These are phyloP conservation scores for Orbilia quercus DNA, from an alignment of 2,329 filamentous ascomycete species.

Conservation along the genomic window DNA sequence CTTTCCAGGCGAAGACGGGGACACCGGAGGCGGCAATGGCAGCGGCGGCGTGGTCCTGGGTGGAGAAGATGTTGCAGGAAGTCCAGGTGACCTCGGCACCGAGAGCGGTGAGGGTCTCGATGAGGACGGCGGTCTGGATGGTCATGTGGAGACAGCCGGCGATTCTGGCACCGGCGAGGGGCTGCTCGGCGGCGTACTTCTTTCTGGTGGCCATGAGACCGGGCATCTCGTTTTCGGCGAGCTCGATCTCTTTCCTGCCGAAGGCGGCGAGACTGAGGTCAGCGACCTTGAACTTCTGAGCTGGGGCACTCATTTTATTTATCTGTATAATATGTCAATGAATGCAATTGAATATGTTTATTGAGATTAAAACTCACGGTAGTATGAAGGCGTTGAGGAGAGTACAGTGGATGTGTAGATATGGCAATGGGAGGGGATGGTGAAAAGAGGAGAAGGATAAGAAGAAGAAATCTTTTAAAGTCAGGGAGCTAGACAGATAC, in stretches of 20 bases:
- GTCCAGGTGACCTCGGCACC: slow-evolving; percentile 99
- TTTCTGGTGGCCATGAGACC: slow-evolving; percentile 93
- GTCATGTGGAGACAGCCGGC: slow-evolving; percentile 99
- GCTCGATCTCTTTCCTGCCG: slow-evolving; percentile 98
- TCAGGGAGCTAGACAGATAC: background rate
- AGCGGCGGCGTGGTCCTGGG: slow-evolving; percentile 96
- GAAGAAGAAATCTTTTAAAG: slow-evolving; percentile 18
- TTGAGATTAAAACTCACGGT: slow-evolving; percentile 19
- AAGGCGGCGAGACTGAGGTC: slow-evolving; percentile 98
- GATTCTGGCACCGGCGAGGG: slow-evolving; percentile 75
- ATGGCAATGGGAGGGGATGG: slow-evolving; percentile 54
- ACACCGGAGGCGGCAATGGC: slow-evolving; percentile 94
- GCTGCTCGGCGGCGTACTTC: slow-evolving; percentile 94
- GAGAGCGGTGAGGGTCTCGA: slow-evolving; percentile 92
- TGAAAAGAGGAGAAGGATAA: slow-evolving; percentile 37
- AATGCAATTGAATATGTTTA: slow-evolving; percentile 56
- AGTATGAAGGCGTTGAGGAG: too few species aligned
- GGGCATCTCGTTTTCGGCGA: slow-evolving; percentile 77
- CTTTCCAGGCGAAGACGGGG: slow-evolving; percentile 85
- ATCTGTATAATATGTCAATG: too few species aligned
- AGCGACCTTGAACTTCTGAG: slow-evolving; percentile 96
- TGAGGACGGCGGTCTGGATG: slow-evolving; percentile 98
- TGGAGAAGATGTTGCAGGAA: slow-evolving; percentile 99
- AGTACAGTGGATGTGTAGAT: slow-evolving; percentile 55
- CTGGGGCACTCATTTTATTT: slow-evolving; percentile 76